These are phyloP conservation scores for Boletus pseudo-olivaceus DNA, from an alignment of 768 basidiomycete genomes.

Conservation along the genomic window DNA sequence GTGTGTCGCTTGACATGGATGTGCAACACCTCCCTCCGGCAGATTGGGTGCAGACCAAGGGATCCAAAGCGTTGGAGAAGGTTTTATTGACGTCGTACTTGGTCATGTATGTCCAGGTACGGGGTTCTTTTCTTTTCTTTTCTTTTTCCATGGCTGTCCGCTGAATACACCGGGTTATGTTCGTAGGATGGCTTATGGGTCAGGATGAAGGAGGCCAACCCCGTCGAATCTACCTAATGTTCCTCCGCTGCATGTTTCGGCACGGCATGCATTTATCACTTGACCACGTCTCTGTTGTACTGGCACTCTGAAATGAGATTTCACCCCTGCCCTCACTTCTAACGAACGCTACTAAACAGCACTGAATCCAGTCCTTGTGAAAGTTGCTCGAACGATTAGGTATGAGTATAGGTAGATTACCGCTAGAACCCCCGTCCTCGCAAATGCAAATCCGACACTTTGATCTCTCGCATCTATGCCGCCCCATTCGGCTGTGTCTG, in stretches of 20 bases:
- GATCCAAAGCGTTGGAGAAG: slow-evolving; percentile 40
- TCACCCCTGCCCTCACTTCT: background rate
- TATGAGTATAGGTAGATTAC: slow-evolving; percentile 31
- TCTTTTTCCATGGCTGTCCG: background rate
- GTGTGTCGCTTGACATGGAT: slow-evolving; percentile 37
- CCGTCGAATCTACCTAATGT: slow-evolving; percentile 1
- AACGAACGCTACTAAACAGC: background rate
- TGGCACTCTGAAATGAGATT: background rate
- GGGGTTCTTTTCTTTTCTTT: background rate
- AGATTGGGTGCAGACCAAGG: slow-evolving; percentile 31
- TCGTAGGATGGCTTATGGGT: slow-evolving; percentile 27
- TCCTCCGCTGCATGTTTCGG: too few species aligned
- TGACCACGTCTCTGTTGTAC: background rate
- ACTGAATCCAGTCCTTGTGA: slow-evolving; percentile 8
- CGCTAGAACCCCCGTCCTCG: slow-evolving; percentile 3
- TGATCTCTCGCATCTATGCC: slow-evolving; percentile 17
- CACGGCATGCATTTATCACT: background rate
- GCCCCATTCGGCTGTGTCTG: slow-evolving; percentile 9
- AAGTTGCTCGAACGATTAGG: slow-evolving; percentile 26
- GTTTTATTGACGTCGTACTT: slow-evolving; percentile 38
- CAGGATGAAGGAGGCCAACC: slow-evolving; percentile 18
- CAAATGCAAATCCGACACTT: background rate
- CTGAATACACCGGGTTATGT: background rate
- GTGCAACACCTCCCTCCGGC: slow-evolving; percentile 34
- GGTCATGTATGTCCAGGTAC: slow-evolving; percentile 42